Conservation (phyloP, 805 yeast genomes). For the Starmera quercuum region DNA sequence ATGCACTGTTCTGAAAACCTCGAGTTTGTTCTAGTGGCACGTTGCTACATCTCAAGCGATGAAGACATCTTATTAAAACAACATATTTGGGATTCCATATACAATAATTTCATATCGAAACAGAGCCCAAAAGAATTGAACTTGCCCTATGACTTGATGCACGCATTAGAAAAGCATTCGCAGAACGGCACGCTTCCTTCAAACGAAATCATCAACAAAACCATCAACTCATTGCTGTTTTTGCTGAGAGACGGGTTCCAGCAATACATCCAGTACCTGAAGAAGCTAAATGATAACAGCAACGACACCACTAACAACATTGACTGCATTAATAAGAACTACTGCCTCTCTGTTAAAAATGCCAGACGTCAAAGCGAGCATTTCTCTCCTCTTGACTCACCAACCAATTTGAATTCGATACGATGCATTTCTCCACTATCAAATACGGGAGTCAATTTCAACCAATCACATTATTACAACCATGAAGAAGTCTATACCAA, state of each 20-base stretch:
- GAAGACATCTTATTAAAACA: not conserved
- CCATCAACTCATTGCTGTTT: conserved; percentile 15
- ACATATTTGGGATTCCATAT: conserved; percentile 15
- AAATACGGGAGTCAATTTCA: conserved; percentile 1
- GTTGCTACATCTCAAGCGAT: not conserved
- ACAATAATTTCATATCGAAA: conserved; percentile 33
- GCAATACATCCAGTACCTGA: conserved; percentile 13
- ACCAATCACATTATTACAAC: too few relatives aligned
- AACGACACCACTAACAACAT: conserved; percentile 5
- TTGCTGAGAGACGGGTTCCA: conserved; percentile 17
- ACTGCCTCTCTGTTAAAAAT: not conserved
- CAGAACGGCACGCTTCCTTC: conserved; percentile 9
- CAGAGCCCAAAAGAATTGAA: conserved; percentile 29
- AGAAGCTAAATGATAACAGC: conserved; percentile 4
- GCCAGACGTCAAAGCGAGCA: conserved; percentile 7
- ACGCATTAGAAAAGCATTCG: conserved; percentile 5
- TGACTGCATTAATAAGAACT: conserved; percentile 11
- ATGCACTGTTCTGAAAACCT: conserved; percentile 20
- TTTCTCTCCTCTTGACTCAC: conserved; percentile 14
- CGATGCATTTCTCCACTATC: conserved; percentile 15
- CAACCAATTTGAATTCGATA: conserved; percentile 2
- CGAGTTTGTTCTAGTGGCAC: conserved; percentile 13
- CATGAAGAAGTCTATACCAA: too few relatives aligned
- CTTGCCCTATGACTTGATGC: conserved; percentile 18
- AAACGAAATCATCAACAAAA: conserved; percentile 9